Evolutionary conservation across 805 yeast genomes (phyloP).

Genomic region (Saccharomycopsis sp.): DNA sequence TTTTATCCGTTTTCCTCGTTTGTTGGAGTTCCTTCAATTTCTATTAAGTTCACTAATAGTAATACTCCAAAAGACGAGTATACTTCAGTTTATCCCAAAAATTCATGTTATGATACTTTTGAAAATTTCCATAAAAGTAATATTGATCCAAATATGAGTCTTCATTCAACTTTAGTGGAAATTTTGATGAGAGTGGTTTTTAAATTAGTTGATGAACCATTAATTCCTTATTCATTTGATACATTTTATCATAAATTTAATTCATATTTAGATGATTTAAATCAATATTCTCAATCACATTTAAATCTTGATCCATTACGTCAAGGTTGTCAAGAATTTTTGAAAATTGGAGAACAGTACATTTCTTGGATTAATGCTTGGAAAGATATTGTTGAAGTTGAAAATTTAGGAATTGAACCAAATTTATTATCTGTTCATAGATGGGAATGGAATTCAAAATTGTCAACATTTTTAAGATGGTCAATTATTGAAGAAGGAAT

Average conservation of each 20-base stretch:
- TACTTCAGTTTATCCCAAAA: slow-evolving; percentile 31
- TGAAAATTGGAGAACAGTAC: slow-evolving; percentile 35
- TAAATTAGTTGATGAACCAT: slow-evolving; percentile 63
- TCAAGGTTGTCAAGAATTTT: slow-evolving; percentile 29
- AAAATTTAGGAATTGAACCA: slow-evolving; percentile 58
- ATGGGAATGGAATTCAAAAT: slow-evolving; percentile 71
- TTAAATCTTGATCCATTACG: slow-evolving; percentile 22
- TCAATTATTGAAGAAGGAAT: slow-evolving; percentile 34
- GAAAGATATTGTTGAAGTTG: slow-evolving; percentile 39
- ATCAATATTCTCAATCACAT: slow-evolving; percentile 22
- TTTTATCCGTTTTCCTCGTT: slow-evolving; percentile 55
- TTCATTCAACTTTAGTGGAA: slow-evolving; percentile 46
- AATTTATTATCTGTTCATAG: slow-evolving; percentile 60
- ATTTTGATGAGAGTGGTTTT: slow-evolving; percentile 42
- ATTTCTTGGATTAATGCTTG: slow-evolving; percentile 53
- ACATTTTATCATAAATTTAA: slow-evolving; percentile 36
- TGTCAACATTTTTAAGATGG: slow-evolving; percentile 47
- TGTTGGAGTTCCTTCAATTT: slow-evolving; percentile 63
- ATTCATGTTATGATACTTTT: slow-evolving; percentile 57
- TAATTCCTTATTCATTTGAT: slow-evolving; percentile 56
- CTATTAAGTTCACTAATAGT: slow-evolving; percentile 34
- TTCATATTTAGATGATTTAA: slow-evolving; percentile 37
- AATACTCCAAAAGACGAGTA: slow-evolving; percentile 21
- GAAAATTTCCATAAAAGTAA: slow-evolving; percentile 36
- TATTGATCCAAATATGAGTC: slow-evolving; percentile 46